These are phyloP conservation scores for Hypoxylon fuscum DNA, from an alignment of 495 filamentous ascomycete genomes.

Conservation along the genomic window DNA sequence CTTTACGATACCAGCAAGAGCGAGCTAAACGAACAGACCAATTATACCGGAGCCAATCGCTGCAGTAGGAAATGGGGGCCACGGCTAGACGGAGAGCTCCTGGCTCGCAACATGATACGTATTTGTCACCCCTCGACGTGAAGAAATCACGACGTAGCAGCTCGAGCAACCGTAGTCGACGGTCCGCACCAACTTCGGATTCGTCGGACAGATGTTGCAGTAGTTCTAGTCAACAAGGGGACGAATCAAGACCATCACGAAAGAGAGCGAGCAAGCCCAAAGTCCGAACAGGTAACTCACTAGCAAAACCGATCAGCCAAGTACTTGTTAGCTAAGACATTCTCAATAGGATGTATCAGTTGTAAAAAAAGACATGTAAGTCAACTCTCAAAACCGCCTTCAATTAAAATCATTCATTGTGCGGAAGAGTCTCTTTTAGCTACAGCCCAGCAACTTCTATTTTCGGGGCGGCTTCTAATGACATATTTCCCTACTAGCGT, in stretches of 20 bases:
- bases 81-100: not conserved
- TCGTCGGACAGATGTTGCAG: constrained; percentile 25
- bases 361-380: constrained; percentile 43
- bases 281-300: constrained; percentile 37
- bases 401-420: not conserved
- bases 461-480: not conserved
- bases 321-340: constrained; percentile 17
- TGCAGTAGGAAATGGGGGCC: not conserved
- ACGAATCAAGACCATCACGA: constrained; percentile 24
- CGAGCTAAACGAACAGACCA: constrained; percentile 16
- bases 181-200: constrained; percentile 26
- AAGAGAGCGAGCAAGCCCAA: constrained; percentile 44
- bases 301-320: not conserved
- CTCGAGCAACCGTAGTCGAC: constrained; percentile 24
- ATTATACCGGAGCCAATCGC: constrained; percentile 7
- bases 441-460: not conserved
- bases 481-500: not conserved
- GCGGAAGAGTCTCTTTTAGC: not conserved
- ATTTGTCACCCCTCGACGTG: constrained; percentile 17
- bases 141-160: constrained; percentile 26
- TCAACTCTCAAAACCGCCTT: not conserved
- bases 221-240: constrained; percentile 12
- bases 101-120: not conserved
- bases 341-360: constrained; percentile 36
- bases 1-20: not conserved